These are phyloP conservation scores for Blastocystis sp. DNA, from an alignment of 352 stramenopile genomes.

Conservation along the genomic window DNA sequence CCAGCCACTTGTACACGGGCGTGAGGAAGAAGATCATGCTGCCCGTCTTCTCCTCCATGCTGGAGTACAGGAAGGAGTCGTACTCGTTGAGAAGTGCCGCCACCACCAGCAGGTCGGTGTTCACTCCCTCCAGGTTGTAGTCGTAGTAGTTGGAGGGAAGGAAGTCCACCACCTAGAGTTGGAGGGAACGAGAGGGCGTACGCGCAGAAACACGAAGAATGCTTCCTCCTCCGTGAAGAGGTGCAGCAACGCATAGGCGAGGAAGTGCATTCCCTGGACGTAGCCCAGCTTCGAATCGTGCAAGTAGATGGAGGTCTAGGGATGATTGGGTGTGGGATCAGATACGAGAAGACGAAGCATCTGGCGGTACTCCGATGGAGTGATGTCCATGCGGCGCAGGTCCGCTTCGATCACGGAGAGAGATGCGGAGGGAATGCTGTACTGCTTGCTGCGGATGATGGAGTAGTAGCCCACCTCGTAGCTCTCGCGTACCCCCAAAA, in stretches of 20 bases:
- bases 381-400: constrained; percentile 39
- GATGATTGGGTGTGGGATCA: not conserved
- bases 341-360: constrained; percentile 26
- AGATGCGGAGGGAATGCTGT: not conserved
- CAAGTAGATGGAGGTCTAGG: constrained; percentile 33
- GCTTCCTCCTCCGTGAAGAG: constrained; percentile 45
- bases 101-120: not conserved
- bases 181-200: not conserved
- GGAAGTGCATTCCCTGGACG: constrained; percentile 46
- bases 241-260: constrained; percentile 4
- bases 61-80: constrained; percentile 17
- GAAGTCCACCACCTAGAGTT: constrained; percentile 11
- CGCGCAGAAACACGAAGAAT: constrained; percentile 41
- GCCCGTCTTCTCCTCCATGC: constrained; percentile 21
- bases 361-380: constrained; percentile 1
- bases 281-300: constrained; percentile 40
- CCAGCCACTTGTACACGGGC: constrained; percentile 37
- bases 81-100: not conserved
- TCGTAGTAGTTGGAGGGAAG: constrained; percentile 35
- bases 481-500: constrained; percentile 9
- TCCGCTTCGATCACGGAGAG: constrained; percentile 58
- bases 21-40: constrained; percentile 33
- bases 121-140: constrained; percentile 19
- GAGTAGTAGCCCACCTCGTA: constrained; percentile 51
- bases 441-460: constrained; percentile 45